A percentile compares a stretch with the other conserved stretches of the same genome.
These are phyloP conservation scores for Syzygium jambos DNA, from an alignment of 345 rosid genomes.

Conservation along the genomic window DNA sequence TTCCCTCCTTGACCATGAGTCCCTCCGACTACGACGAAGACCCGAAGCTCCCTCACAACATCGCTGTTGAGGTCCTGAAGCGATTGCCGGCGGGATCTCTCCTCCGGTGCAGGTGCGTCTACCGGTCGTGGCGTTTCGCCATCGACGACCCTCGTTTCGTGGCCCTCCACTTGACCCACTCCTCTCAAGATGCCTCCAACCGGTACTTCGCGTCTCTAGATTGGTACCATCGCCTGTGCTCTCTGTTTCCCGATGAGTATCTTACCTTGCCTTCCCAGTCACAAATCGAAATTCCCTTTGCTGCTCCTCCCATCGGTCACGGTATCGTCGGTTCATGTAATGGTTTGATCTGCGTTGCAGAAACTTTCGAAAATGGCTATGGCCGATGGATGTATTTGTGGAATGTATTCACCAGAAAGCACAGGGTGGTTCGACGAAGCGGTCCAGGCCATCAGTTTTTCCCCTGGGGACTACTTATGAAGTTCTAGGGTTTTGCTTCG, in stretches of 20 bases:
- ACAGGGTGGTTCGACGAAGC: neutral
- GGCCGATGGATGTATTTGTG: neutral
- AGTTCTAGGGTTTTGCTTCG: neutral
- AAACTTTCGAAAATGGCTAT: neutral
- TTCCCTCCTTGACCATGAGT: neutral
- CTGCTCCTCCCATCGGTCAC: neutral
- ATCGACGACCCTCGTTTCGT: neutral
- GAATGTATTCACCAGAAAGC: neutral
- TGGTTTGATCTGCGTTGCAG: neutral
- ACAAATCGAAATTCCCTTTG: neutral
- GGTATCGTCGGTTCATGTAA: neutral
- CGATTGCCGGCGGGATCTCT: neutral
- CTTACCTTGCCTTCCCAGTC: neutral
- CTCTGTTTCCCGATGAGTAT: neutral
- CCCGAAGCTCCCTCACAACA: neutral
- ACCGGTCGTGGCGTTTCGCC: neutral
- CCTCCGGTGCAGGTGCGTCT: neutral
- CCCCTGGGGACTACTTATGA: neutral
- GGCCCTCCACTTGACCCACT: neutral
- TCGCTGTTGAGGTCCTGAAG: neutral
- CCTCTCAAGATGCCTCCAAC: neutral
- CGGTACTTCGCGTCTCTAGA: neutral
- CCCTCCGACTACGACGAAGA: neutral
- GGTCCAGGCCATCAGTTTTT: neutral
- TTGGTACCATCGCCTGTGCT: neutral